These are phyloP conservation scores for Lodderomyces orthopsilosis DNA, from an alignment of 1,139 yeast genomes.

Conservation along the genomic window DNA sequence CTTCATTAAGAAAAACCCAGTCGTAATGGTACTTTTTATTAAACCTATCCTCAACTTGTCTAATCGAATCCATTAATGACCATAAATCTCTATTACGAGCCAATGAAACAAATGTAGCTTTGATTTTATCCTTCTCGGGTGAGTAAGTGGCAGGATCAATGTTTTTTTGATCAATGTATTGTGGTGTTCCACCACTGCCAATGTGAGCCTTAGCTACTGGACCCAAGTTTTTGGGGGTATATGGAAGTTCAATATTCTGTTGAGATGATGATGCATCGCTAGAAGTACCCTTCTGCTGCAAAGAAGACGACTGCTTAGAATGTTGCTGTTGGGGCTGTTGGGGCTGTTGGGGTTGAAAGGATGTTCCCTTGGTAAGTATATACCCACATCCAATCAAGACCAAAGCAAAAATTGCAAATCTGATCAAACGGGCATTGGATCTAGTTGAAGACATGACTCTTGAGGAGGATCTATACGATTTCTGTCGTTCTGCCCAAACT, in stretches of 20 bases:
- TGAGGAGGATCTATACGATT: too few species aligned
- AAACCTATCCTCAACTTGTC: constrained; percentile 47
- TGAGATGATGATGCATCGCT: constrained; percentile 1
- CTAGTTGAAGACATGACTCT: constrained; percentile 42
- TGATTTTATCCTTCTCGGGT: constrained; percentile 25
- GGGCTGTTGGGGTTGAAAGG: constrained; percentile 25
- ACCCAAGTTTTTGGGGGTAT: constrained; percentile 10
- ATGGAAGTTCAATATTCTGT: constrained; percentile 8
- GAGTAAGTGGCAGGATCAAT: constrained; percentile 12
- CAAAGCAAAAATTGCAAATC: constrained; percentile 61
- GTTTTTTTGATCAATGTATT: constrained; percentile 12
- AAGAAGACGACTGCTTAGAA: background rate
- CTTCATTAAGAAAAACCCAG: constrained; percentile 48
- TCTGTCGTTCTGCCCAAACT: too few species aligned
- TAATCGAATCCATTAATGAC: constrained; percentile 37
- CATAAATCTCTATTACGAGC: constrained; percentile 43
- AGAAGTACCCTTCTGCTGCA: constrained; percentile 1
- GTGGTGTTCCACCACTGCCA: constrained; percentile 14
- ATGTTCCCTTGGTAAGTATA: constrained; percentile 59
- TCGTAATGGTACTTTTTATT: constrained; percentile 42
- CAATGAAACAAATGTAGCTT: constrained; percentile 46
- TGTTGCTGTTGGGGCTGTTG: background rate
- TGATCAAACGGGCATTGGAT: constrained; percentile 59
- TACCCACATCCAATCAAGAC: constrained; percentile 57
- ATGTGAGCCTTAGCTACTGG: constrained; percentile 10